A percentile compares a stretch with the other conserved stretches of the same genome.
These are phyloP conservation scores for Corylus avellana DNA, from an alignment of 306 rosid species.

Conservation along the genomic window DNA sequence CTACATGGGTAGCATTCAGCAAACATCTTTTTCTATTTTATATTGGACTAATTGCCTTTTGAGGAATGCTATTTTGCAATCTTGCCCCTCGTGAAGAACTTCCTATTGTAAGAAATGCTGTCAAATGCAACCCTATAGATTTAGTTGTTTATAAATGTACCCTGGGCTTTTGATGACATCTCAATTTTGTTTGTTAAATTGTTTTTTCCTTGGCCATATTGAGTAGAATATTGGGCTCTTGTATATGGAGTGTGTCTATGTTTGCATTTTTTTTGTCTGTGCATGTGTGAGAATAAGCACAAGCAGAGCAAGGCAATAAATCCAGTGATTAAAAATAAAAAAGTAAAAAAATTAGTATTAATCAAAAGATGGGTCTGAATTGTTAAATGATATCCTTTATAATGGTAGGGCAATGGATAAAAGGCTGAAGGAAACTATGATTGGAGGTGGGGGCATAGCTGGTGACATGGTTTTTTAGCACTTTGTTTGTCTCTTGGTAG, in stretches of 20 bases:
- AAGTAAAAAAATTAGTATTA: background rate
- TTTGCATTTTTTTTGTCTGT: background rate
- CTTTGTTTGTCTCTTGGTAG: background rate
- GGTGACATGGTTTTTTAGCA: background rate
- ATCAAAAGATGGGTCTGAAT: background rate
- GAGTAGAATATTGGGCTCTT: background rate
- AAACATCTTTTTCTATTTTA: background rate
- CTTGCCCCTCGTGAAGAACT: background rate
- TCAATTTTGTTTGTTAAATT: background rate
- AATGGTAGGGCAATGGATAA: background rate
- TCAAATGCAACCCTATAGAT: background rate
- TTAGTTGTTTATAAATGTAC: background rate
- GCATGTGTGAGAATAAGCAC: constrained; percentile 1
- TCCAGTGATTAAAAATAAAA: background rate
- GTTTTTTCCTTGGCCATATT: background rate
- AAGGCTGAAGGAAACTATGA: background rate
- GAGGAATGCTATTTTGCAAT: background rate
- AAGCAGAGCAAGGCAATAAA: background rate
- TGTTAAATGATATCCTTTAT: background rate
- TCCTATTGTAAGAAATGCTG: background rate
- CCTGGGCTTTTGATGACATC: background rate
- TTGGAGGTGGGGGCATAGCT: background rate
- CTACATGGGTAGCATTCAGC: background rate
- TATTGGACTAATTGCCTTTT: background rate
- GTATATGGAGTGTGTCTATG: background rate